Evolutionary conservation across 306 rosid genomes (phyloP).

Genomic region (Spatholobus suberectus): DNA sequence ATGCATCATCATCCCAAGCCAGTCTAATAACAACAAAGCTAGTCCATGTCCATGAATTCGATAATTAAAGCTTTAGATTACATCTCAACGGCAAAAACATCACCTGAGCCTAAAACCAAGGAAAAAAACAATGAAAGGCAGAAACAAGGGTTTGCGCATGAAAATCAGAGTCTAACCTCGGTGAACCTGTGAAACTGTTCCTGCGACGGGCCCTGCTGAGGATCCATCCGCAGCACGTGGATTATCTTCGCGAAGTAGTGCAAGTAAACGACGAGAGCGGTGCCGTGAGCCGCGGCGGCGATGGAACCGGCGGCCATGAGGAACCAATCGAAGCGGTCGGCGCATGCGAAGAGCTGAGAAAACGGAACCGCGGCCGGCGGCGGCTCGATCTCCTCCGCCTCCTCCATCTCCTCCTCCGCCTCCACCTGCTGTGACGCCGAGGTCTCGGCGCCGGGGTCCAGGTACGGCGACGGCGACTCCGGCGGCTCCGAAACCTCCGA

Average conservation of each 20-base stretch:
- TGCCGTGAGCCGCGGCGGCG: constrained; percentile 96
- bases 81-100: constrained; percentile 21
- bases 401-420: constrained; percentile 84
- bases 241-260: constrained; percentile 93
- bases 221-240: constrained; percentile 56
- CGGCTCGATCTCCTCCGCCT: constrained; percentile 88
- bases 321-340: constrained; percentile 90
- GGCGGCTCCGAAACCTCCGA: constrained; percentile 99
- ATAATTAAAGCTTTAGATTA: constrained; percentile 16
- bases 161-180: constrained; percentile 65
- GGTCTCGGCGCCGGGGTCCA: constrained; percentile 70
- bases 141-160: constrained; percentile 41
- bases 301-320: constrained; percentile 85
- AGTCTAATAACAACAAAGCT: constrained; percentile 7
- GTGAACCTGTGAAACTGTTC: constrained; percentile 67
- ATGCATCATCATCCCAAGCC: neutral
- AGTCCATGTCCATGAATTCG: constrained; percentile 31
- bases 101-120: neutral
- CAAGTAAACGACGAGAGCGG: constrained; percentile 89
- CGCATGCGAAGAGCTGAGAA: constrained; percentile 79
- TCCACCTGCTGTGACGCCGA: constrained; percentile 73
- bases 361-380: constrained; percentile 95
- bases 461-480: constrained; percentile 94
- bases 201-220: neutral
- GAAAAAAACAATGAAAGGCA: neutral